These are phyloP conservation scores for Poteriospumella lacustris DNA, from an alignment of 108 stramenopile species.

Conservation along the genomic window DNA sequence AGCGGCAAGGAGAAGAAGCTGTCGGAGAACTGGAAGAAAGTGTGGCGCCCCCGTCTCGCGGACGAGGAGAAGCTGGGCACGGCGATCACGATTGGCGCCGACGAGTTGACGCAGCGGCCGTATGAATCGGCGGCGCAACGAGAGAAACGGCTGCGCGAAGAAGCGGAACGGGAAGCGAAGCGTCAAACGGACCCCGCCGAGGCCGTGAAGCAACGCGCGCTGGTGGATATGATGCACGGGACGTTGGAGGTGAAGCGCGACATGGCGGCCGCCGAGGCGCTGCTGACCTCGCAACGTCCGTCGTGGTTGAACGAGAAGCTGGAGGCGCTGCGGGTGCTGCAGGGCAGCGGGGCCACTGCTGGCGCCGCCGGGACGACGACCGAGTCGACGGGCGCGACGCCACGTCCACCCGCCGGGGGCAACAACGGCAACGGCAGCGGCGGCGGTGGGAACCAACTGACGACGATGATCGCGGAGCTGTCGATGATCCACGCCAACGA, in stretches of 20 bases:
- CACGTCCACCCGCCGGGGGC: no score
- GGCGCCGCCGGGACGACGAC: no score
- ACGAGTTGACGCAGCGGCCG: slow-evolving; percentile 39
- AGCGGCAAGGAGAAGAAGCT: no score
- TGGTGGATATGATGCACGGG: slow-evolving; percentile 64
- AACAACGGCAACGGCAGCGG: no score
- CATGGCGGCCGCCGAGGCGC: slow-evolving; percentile 26
- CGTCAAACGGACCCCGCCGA: slow-evolving; percentile 41
- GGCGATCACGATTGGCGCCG: not conserved
- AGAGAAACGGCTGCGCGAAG: not conserved
- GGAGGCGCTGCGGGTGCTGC: no score
- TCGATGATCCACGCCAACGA: no score
- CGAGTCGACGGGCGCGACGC: no score
- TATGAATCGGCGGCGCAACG: slow-evolving; percentile 47
- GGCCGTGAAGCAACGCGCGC: slow-evolving; percentile 25
- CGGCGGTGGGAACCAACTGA: no score
- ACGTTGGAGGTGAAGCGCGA: slow-evolving; percentile 59
- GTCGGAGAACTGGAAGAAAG: not conserved
- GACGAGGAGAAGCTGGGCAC: not conserved
- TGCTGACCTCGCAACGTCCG: slow-evolving; percentile 35
- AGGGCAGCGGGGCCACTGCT: no score
- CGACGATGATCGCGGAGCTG: no score
- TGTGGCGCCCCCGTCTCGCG: not conserved
- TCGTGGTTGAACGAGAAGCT: slow-evolving; percentile 55
- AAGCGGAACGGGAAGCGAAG: slow-evolving; percentile 27